Evolutionary conservation across 106 monocot genomes (phyloP).

Genomic region (Platanthera zijinensis): DNA sequence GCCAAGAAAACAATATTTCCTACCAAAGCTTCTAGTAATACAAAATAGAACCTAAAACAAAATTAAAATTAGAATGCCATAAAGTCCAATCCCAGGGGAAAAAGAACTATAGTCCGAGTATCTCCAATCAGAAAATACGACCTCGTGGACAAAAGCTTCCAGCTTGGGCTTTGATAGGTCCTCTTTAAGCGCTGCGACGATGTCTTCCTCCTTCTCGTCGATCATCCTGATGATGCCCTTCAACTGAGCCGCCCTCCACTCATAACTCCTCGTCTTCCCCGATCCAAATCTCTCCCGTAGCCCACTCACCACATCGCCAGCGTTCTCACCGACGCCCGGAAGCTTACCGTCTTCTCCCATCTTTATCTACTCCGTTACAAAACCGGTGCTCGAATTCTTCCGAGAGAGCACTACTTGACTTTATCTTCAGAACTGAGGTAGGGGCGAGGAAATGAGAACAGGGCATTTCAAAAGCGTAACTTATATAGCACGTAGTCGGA

Average conservation of each 20-base stretch:
- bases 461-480: no score
- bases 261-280: conserved; percentile 42
- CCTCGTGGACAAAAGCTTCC: conserved; percentile 60
- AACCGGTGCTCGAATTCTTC: background rate
- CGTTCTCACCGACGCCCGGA: conserved; percentile 8
- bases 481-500: no score
- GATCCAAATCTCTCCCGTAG: conserved; percentile 32
- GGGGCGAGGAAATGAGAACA: no score
- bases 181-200: conserved; percentile 35
- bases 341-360: background rate
- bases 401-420: background rate
- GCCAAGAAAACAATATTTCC: background rate
- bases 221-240: conserved; percentile 31
- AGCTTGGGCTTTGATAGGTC: conserved; percentile 55
- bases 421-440: no score
- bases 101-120: background rate
- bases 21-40: background rate
- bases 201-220: conserved; percentile 45
- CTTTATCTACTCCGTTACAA: background rate
- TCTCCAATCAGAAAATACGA: conserved; percentile 1
- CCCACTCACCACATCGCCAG: conserved; percentile 27
- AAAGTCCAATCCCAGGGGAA: background rate
- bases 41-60: background rate
- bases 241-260: conserved; percentile 55
- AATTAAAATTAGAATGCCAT: background rate